Base-by-base conservation (phyloP, 2,329 filamentous ascomycete genomes). In the Penicillium digitatum region DNA sequence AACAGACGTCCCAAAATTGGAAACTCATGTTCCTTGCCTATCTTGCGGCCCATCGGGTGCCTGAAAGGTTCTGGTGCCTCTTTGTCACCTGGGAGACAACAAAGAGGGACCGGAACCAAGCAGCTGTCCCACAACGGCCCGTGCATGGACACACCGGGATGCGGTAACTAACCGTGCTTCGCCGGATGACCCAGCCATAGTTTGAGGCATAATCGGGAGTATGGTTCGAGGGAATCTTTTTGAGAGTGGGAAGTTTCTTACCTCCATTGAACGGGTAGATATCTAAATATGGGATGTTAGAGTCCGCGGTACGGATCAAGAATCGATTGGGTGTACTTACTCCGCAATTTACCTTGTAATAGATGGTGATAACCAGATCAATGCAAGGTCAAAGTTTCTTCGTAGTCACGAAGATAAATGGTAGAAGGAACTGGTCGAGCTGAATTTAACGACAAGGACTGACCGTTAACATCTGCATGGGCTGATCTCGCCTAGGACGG, bases 101-200 rank as follows among this genome's bases (percentile, higher is more conserved):
- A 11, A 49, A 47, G 50, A 49, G 40, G 49, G 16, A n/a, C 51
- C 48, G 54, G 57, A 47, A 58, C 48, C 45, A 55, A 53, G 56
- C 42, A 48, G 53, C 47, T 57, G 59, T 61, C 58, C 62, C 52
- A 63, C 61, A 58, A 48, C 40, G 53, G 56, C 53, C 53, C 48
- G 59, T 55, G 54, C 55, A 47, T 47, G 29, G 45, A 49, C 39
- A 53, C 40, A 45, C 53, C 40, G 35, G 47, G 32, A 52, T 46
- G 47, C 48, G n/a, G 54, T 39, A 39, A 40, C 37, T 49, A 57
- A 46, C 44, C 46, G 49, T 39, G 24, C 48, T 46, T 48, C 48
- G 43, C 48, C 37, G 22, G n/a, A 61, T 42, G 37, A 35, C 14
- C 42, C 45, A 47, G 45, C 39, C 43, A 27, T 35, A 18, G 9